Evolutionary conservation across 1,284 basidiomycete genomes (phyloP).

Genomic region (Ganoderma lingzhi): DNA sequence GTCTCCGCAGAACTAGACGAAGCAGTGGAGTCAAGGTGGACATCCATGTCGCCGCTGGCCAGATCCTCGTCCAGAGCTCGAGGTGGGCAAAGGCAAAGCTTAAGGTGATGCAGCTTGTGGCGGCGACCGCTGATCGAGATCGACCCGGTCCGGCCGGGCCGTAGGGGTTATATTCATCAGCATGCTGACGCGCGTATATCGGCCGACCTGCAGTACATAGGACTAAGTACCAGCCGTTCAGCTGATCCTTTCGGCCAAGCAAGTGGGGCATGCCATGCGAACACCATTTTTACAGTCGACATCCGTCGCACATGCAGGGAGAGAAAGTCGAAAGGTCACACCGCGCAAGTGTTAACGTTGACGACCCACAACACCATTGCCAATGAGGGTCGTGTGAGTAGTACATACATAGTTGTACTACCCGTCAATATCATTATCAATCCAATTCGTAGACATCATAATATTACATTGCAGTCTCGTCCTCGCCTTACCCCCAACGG

Average conservation of each 20-base stretch:
- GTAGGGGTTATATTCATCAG: neutral
- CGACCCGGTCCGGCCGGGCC: neutral
- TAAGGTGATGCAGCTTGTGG: neutral
- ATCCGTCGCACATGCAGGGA: too few relatives aligned
- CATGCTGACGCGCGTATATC: neutral
- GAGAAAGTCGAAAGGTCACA: too few relatives aligned
- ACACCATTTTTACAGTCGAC: too few relatives aligned
- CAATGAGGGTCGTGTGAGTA: neutral
- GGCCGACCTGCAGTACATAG: too few relatives aligned
- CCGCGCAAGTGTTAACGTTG: too few relatives aligned
- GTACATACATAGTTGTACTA: neutral
- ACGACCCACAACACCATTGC: too few relatives aligned
- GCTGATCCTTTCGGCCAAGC: too few relatives aligned
- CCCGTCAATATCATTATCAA: neutral
- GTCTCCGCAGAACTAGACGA: neutral
- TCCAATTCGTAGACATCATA: neutral
- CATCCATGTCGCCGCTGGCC: constrained; percentile 2
- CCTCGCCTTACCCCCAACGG: neutral
- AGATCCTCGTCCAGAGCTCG: neutral
- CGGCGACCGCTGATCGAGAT: neutral
- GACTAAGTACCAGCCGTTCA: too few relatives aligned
- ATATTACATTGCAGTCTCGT: neutral
- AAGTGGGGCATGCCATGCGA: too few relatives aligned
- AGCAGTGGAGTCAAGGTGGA: neutral
- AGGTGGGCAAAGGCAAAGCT: neutral